Evolutionary conservation across 306 rosid species (phyloP), one percentile per base, ranked within the genome.

Genomic region (Lablab purpureus): DNA sequence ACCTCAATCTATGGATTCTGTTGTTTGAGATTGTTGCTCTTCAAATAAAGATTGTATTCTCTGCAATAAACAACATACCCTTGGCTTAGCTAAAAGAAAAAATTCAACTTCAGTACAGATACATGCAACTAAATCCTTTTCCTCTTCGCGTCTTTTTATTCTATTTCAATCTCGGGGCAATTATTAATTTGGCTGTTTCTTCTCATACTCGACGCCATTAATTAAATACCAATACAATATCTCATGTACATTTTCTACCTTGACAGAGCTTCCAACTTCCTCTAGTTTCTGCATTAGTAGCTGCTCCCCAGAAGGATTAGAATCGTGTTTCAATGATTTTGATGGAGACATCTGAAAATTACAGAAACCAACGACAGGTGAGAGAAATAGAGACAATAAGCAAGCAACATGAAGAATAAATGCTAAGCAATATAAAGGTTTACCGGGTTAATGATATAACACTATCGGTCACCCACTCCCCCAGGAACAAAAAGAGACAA

Each of bases 221-320:
- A 43, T 11, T 43, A 75, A 58, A 70, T 62, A 74, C 65, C 50
- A 73, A 52, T 63, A 43, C 32, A 27, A 66, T 17, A 80, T 36
- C 67, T 36, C 40, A 15, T 28, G 28, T 77, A 55, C 43, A 62
- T 23, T 64, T 79, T 78, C 52, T 90, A 91, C 97, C 98, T 91
- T 92, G 67, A 92, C 90, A 47, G 97, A 91, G 88, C 82, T 92
- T 87, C 93, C 98, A 88, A 92, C 87, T 86, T 95, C 99, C 77
- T 92, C 99, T 18, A 95, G 90, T 78, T 91, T 95, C 80, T 92
- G 99, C 79, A 95, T 66, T 62, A 92, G 80, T 40, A 87, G 62
- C 80, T 76, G 82, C 78, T 95, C 94, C 80, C 87, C 90, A 17
- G 85, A 83, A 70, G 84, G 75, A 75, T 76, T 74, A 3, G 86